Base-by-base conservation (phyloP, 2,329 filamentous ascomycete genomes). In the Alternaria atra region DNA sequence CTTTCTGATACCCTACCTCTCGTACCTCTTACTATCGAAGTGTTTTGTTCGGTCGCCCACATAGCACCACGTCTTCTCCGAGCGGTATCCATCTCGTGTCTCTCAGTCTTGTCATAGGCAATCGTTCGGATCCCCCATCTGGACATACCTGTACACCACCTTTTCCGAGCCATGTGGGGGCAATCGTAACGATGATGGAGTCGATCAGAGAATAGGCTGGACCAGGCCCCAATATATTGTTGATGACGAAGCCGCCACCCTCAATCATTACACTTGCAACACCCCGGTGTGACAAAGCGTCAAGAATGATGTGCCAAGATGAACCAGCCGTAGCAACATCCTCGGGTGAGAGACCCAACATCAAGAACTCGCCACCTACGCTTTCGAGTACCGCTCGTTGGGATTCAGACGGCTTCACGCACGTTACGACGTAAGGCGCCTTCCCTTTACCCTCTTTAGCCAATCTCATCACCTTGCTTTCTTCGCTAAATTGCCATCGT, bases 191-290 rank as follows among this genome's bases (percentile, higher is more conserved):
- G 70, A 98, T 91, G 50, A 97, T 89, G 2, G 90, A 90, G 73
- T 92, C 86, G 42, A 97, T 83, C 8, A 93, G 80, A 2, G 47
- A 48, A 23, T 60, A 60, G 2, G 58, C 58, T 2, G 47, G 42
- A 12, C 53, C 29, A 6, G 47, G 58, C 5, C 58, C 58, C n/a
- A 98, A 83, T 17, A 98, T 80, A 37, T 90, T 87, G 74, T 95
- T 96, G 74, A 98, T 92, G 34, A 97, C 88, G 10, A 84, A 83
- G 0, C 87, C 94, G 10, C 94, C 94, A 0, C 94, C 94, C 77
- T 98, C 94, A 50, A 98, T 85, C 94, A 97, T 97, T 59, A 97
- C 84, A 74, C 93, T 97, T 53, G 80, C 78, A 44, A 97, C 80
- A 1, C 89, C 88, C 68, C 32, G 47, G 30, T 57, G n/a, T 27